Base-by-base conservation (phyloP, 2,329 filamentous ascomycete genomes). In the Beauveria sp. region DNA sequence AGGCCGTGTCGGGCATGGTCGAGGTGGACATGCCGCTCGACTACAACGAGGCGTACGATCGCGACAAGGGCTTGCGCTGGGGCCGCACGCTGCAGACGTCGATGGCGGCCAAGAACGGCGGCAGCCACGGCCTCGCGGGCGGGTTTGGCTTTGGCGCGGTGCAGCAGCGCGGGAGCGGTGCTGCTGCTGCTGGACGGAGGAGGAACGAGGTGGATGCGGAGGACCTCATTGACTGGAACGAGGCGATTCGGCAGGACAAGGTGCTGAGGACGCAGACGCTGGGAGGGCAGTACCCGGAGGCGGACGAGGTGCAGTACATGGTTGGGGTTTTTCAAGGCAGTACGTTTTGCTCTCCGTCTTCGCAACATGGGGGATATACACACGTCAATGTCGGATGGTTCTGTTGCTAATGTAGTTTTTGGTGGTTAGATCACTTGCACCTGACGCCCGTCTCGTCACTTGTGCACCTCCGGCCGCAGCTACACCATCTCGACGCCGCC, bases 11-110 rank as follows among this genome's bases (percentile, higher is more conserved):
- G 0, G 93, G 93, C 61, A 90, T 97, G 77, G 80, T 97, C 62
- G 95, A 99, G 76, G 81, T 98, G 58, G 95, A 99, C 73, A 83
- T 97, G n/a, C 91, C 91, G 5, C 80, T 97, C 68, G 86, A 87
- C 77, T 87, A 86, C 65, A 79, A 80, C 61, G 74, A 73, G 63
- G 88, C 90, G 70, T 98, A 96, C 79, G 92, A 98, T 76, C 84
- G 88, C 66, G 83, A 84, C 66, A 92, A 93, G 77, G 93, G 91
- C 53, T 77, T 95, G 57, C 83, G 85, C 66, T 98, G 91, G 84
- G 95, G 93, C 20, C 85, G 90, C 69, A 86, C 89, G 1, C 78
- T 98, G 65, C 80, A 86, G 60, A 80, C 83, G 62, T 86, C 78
- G 62, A 79, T 79, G 70, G 79, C 80, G 51, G 76, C 79, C 58